Evolutionary conservation across 2,329 filamentous ascomycete genomes (phyloP).

Genomic region (Fusarium longipes): DNA sequence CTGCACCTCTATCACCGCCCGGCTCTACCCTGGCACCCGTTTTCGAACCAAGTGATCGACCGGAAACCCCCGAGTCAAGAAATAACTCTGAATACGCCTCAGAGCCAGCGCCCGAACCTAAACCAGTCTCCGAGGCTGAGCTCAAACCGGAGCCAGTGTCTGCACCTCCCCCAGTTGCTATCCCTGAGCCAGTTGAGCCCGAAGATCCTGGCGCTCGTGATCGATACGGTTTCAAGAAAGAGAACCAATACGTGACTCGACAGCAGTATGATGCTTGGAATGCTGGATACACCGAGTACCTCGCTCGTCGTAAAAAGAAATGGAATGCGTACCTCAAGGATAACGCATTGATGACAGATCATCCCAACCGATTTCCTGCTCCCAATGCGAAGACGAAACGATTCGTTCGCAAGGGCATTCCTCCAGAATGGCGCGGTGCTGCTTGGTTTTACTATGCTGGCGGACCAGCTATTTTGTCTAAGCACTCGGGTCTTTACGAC

Average conservation of each 20-base stretch:
- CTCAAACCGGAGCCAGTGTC: conserved; percentile 23
- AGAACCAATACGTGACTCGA: conserved; percentile 79
- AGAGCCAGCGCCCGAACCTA: conserved; percentile 34
- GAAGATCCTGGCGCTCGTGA: conserved; percentile 71
- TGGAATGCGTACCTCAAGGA: conserved; percentile 84
- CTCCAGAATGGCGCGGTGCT: conserved; percentile 91
- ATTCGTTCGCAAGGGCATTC: conserved; percentile 92
- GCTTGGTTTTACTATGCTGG: conserved; percentile 98
- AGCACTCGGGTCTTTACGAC: conserved; percentile 81
- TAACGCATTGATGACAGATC: conserved; percentile 75
- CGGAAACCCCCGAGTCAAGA: conserved; percentile 30
- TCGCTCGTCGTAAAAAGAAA: conserved; percentile 80
- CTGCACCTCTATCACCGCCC: conserved; percentile 29
- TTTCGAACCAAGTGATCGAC: conserved; percentile 21
- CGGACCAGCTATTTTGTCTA: conserved; percentile 80
- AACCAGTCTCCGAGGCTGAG: conserved; percentile 44
- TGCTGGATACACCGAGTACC: conserved; percentile 76
- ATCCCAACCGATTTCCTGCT: conserved; percentile 81
- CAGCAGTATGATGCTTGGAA: conserved; percentile 88
- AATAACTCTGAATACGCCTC: conserved; percentile 17
- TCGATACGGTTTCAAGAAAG: conserved; percentile 92
- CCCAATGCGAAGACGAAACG: conserved; percentile 86
- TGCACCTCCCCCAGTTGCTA: conserved; percentile 43
- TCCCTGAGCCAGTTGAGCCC: conserved; percentile 50
- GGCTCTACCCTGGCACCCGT: conserved; percentile 11